These are phyloP conservation scores for Areca catechu DNA, from an alignment of 176 grass and related monocot genomes.

Conservation along the genomic window DNA sequence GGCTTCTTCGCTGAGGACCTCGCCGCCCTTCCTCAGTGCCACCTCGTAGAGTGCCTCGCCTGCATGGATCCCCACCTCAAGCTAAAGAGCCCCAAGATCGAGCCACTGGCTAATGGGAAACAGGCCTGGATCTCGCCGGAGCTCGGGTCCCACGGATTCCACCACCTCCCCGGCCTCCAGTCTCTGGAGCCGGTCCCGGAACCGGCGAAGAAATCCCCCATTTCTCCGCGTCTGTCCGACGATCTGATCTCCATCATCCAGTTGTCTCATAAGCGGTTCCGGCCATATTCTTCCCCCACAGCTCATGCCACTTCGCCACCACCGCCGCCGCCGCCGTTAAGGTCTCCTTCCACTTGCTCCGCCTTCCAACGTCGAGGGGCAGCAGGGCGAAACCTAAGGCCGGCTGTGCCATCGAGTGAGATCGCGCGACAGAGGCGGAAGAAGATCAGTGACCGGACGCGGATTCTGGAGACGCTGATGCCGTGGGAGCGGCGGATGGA, in stretches of 20 bases:
- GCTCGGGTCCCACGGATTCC: conserved; percentile 2
- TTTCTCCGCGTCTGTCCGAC: neutral
- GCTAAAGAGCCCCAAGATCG: neutral
- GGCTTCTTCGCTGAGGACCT: neutral
- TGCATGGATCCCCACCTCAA: neutral
- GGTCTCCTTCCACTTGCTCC: too few relatives aligned
- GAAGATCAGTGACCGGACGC: conserved; percentile 16
- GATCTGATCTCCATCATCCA: conserved; percentile 1
- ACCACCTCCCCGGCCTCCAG: conserved; percentile 4
- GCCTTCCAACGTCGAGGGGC: too few relatives aligned
- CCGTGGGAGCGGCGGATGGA: conserved; percentile 24
- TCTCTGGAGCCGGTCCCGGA: conserved; percentile 1
- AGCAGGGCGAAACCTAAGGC: too few relatives aligned
- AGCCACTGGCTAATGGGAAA: neutral
- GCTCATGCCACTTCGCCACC: neutral
- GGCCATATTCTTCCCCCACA: neutral
- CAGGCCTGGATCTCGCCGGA: neutral
- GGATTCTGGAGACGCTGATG: conserved; percentile 17
- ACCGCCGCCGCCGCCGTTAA: neutral
- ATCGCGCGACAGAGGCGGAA: conserved; percentile 15
- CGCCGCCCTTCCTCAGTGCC: neutral
- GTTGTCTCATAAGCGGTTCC: conserved; percentile 5
- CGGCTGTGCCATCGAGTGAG: conserved; percentile 6
- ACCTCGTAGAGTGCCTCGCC: too few relatives aligned
- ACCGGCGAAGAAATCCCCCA: neutral